phyloP scores from a whole-genome alignment of 75 land plant genomes.

The Picea glauca region DNA sequence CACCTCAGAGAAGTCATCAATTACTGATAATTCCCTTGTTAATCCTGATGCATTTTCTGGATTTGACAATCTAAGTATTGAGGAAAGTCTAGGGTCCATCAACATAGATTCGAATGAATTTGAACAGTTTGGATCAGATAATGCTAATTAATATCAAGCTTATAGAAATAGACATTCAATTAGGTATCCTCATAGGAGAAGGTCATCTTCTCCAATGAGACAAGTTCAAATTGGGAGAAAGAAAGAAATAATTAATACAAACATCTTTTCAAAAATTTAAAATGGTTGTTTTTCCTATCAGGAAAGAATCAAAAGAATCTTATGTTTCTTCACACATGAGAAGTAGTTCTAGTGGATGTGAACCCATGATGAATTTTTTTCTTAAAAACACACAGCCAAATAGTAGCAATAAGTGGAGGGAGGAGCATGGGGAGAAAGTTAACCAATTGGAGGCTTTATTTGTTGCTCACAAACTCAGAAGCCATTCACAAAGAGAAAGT shows the following conservation, averaged over 20 bases:
- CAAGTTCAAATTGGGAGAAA: too few species aligned
- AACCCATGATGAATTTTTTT: neutral
- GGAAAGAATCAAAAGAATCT: neutral
- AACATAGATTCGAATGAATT: too few species aligned
- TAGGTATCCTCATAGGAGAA: too few species aligned
- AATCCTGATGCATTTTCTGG: too few species aligned
- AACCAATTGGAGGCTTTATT: constrained; percentile 6
- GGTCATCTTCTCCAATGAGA: too few species aligned
- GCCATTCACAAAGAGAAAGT: neutral
- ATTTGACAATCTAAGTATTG: too few species aligned
- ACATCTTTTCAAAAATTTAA: neutral
- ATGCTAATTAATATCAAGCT: too few species aligned
- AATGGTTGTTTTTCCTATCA: neutral
- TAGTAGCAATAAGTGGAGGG: neutral
- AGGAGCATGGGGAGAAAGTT: constrained; percentile 3
- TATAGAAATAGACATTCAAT: too few species aligned
- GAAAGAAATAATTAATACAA: neutral
- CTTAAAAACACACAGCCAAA: neutral
- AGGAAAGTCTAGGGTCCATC: too few species aligned
- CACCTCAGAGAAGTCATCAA: too few species aligned
- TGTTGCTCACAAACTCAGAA: constrained; percentile 6
- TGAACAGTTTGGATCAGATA: too few species aligned
- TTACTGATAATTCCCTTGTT: too few species aligned
- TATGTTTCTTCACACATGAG: neutral
- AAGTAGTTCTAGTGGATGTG: neutral